Evolutionary conservation across 768 basidiomycete genomes (phyloP), one percentile per base, ranked within the genome.

Genomic region (Kwoniella dejecticola): DNA sequence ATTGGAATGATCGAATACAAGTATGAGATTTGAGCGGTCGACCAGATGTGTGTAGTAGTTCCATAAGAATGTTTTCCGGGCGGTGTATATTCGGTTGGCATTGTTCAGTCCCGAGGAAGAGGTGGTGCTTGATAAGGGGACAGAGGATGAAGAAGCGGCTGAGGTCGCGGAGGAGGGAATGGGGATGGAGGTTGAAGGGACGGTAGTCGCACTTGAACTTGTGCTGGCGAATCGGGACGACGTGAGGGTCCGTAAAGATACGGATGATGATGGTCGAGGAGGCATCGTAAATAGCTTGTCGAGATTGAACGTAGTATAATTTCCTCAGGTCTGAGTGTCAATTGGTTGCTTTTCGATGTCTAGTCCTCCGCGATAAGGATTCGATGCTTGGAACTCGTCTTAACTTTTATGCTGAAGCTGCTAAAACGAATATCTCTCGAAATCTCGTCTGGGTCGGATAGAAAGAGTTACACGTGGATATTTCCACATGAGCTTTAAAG

Each of bases 11-110:
- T 86, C 83, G 62, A 95, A 85, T 79, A 95, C 83, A 66, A 96
- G 81, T 75, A 92, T 80, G 30, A 91, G 87, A 0, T 85, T 81
- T 36, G 82, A 77, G 23, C 79, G 69, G 75, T 84, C 79, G 71
- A 95, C 83, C 64, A 95, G 85, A 70, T 83, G 83, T 58, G 83
- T 82, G 82, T 92, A 92, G 79, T 88, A 87, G 80, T 85, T 83
- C 81, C 87, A 90, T 76, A 91, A 86, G 79, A 85, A 87, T 1
- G 86, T 82, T 78, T 94, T 96, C 77, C 89, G 88, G 74, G 86
- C 85, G 52, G 83, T 83, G 76, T 91, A 93, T 61, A 85, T 82
- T 42, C 92, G 88, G 0, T 86, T 13, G 3, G 66, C 40, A 6
- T 49, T 47, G 15, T 45, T 41, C 11, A 23, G 49, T 6, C 19